phyloP scores from a whole-genome alignment of 2,329 filamentous ascomycete species.

The Pseudogymnoascus sp. region DNA sequence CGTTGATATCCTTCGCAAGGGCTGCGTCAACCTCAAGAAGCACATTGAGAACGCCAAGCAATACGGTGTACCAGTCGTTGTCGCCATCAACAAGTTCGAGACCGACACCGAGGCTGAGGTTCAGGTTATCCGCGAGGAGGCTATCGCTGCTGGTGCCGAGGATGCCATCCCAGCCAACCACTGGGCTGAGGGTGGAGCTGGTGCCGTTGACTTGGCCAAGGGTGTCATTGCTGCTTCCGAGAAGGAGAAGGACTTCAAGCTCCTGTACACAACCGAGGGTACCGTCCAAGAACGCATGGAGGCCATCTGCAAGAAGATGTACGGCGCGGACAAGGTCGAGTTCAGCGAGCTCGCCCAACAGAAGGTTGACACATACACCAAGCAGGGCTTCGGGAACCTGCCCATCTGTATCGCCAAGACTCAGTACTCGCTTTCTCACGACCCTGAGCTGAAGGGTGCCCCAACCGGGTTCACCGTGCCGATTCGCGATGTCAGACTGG shows the following conservation, averaged over 20 bases:
- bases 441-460: conserved; percentile 88
- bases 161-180: conserved; percentile 92
- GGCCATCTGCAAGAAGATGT: conserved; percentile 85
- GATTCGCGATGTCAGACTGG: conserved; percentile 88
- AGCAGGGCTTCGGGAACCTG: conserved; percentile 84
- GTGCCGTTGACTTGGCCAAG: conserved; percentile 80
- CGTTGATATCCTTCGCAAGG: conserved; percentile 78
- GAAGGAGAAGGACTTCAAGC: conserved; percentile 78
- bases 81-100: conserved; percentile 93
- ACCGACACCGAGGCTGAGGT: conserved; percentile 93
- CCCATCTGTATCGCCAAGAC: conserved; percentile 98
- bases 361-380: conserved; percentile 92
- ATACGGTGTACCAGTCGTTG: conserved; percentile 89
- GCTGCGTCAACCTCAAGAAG: conserved; percentile 91
- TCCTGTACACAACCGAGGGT: conserved; percentile 75
- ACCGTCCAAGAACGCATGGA: conserved; percentile 85
- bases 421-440: conserved; percentile 91
- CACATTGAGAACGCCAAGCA: conserved; percentile 84
- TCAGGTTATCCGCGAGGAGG: conserved; percentile 79
- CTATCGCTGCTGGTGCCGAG: conserved; percentile 83
- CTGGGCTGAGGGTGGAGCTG: conserved; percentile 91
- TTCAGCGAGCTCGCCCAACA: conserved; percentile 91
- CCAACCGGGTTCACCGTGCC: conserved; percentile 91
- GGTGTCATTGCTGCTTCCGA: conserved; percentile 76
- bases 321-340: conserved; percentile 81